Conservation (phyloP, 2,329 filamentous ascomycete genomes). For the Fonsecaea pedrosoi region DNA sequence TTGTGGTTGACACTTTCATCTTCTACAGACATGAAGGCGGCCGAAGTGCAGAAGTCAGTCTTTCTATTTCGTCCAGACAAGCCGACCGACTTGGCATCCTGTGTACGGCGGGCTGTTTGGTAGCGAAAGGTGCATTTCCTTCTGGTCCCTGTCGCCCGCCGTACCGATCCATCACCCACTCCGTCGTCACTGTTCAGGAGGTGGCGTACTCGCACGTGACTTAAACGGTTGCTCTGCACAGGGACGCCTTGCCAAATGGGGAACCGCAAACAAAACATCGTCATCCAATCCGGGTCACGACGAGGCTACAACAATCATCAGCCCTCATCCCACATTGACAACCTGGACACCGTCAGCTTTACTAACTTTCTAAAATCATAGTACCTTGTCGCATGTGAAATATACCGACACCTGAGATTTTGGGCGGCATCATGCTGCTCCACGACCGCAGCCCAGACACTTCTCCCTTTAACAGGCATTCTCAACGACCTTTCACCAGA, state of each 20-base stretch:
- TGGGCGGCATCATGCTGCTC: slow-evolving; percentile 36
- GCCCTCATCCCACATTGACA: slow-evolving; percentile 3
- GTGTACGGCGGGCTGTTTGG: slow-evolving; percentile 1
- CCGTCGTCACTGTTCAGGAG: not conserved
- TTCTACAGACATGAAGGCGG: not conserved
- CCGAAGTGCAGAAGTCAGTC: not conserved
- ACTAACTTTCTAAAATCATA: slow-evolving; percentile 6
- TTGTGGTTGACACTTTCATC: slow-evolving; percentile 14
- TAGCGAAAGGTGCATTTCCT: not conserved
- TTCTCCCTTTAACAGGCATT: slow-evolving; percentile 63
- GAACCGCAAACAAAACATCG: slow-evolving; percentile 5
- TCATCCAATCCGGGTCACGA: slow-evolving; percentile 5
- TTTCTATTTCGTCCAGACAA: not conserved
- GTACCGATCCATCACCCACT: not conserved
- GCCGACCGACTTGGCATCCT: slow-evolving; percentile 11
- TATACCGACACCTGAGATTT: not conserved
- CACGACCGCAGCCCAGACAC: slow-evolving; percentile 37
- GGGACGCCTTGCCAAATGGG: slow-evolving; percentile 4
- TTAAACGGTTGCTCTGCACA: slow-evolving; percentile 8
- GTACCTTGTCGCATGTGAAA: slow-evolving; percentile 13
- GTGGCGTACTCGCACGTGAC: slow-evolving; percentile 4
- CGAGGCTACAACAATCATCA: slow-evolving; percentile 13
- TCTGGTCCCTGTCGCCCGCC: not conserved
- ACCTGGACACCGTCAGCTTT: slow-evolving; percentile 7
- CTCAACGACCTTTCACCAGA: slow-evolving; percentile 78